Evolutionary conservation across 139 green algal genomes (phyloP), one percentile per base, ranked within the genome.

Genomic region (Limnomonas spitsbergensis): DNA sequence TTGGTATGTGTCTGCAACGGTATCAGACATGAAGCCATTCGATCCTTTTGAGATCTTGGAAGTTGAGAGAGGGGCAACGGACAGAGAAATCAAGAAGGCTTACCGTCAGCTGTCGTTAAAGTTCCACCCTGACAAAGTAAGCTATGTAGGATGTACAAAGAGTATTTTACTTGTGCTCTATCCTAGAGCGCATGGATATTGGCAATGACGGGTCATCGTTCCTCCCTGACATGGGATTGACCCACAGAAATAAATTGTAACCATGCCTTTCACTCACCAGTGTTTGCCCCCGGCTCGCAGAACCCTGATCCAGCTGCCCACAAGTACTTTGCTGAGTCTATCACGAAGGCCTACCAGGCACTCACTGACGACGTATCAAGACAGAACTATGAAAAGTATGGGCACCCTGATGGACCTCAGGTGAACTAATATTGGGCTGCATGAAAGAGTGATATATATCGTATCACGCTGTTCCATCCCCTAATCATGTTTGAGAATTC

Each of bases 11-110:
- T 80, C 89, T 40, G n/a, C 78, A 26, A 81, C 67, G 37, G 54
- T 77, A 2, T 71, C 83, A 34, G 82, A 90, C 0, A 40, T 89
- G 27, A 84, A 89, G 47, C 90, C 88, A 0, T 98, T 98, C 66
- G 94, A 98, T 75, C 94, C 94, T 0, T 98, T 94, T 79, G 88
- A 90, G n/a, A 98, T 98, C 54, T 82, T 98, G 56, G 86, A 80
- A 84, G 61, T 96, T 26, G 69, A 82, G 3, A 72, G 37, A 31
- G 77, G 71, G 2, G 92, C 92, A 4, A 87, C 32, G n/a, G 87
- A 92, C 0, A 67, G 71, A 1, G 92, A 95, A 6, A 92, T 97
- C 80, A 95, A 94, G 39, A 89, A 88, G 73, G 92, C 92, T 0
- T 98, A 97, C 84, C 83, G 89, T 40, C 71, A 89, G 70, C 83